Base-by-base conservation (phyloP, 1,284 basidiomycete species). In the Austroboletus niveus region DNA sequence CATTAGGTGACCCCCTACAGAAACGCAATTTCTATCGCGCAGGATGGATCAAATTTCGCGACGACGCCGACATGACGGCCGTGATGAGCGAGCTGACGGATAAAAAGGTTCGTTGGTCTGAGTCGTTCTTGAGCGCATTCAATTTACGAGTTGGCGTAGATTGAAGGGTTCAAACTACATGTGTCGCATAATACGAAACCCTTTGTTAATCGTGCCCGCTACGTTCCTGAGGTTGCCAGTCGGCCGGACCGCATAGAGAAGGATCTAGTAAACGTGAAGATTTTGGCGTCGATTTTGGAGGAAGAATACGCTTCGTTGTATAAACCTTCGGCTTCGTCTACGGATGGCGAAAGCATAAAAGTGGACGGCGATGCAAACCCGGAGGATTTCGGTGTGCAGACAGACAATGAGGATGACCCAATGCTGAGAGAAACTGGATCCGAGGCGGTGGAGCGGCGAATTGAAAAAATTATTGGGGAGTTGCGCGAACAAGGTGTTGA, bases 161-260 rank as follows among this genome's bases (percentile, higher is more conserved):
- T 97, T 64, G 92, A 94, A 69, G 89, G 87, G 49, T 95, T 96
- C 75, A 94, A 92, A 60, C 75, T 96, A 48, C 92, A 96, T 69
- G 88, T 96, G 62, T 85, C 83, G 20, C 87, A 92, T 67, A 92
- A 87, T 63, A 79, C 81, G 31, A 85, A 85, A 49, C 85, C 92
- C 14, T 89, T 92, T 68, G 79, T 84, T 48, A 87, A 87, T 57
- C 80, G 86, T 55, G 74, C 91, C 52, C 85, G 92, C 40, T 83
- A 83, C 57, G 82, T 93, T 4, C 92, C 94, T 17, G 85, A 92
- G 59, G 80, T 89, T 24, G 85, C 90, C 15, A 90, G 85, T 66
- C 80, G 80, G 48, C 85, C 90, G 10, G 85, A 89, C 29, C 79
- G 94, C 42, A 74, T 97, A 58, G 78, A 77, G 53, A 87, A 85